Conservation (phyloP, 2,329 filamentous ascomycete species). For the Metarhizium rileyi region DNA sequence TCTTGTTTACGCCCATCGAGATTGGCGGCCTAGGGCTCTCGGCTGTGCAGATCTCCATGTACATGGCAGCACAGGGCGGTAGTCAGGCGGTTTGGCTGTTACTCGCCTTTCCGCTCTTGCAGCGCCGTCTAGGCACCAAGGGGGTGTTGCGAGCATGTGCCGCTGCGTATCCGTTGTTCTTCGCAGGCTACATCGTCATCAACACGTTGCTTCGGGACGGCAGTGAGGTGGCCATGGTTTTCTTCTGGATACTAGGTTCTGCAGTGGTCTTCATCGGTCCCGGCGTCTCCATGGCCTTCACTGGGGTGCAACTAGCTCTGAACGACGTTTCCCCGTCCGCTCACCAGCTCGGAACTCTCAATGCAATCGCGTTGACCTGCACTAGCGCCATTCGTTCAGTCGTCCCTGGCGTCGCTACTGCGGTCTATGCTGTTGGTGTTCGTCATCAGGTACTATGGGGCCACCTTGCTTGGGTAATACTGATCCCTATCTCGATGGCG, state of each 20-base stretch:
- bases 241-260: conserved; percentile 46
- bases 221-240: conserved; percentile 21
- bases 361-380: conserved; percentile 50
- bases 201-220: conserved; percentile 34
- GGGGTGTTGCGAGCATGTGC: conserved; percentile 49
- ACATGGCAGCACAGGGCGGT: conserved; percentile 54
- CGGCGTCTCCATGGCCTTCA: conserved; percentile 61
- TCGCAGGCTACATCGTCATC: conserved; percentile 46
- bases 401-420: conserved; percentile 55
- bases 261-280: conserved; percentile 42
- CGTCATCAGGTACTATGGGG: conserved; percentile 51
- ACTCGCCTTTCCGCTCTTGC: conserved; percentile 57
- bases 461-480: conserved; percentile 34
- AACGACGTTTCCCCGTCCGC: conserved; percentile 64
- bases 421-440: conserved; percentile 58
- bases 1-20: conserved; percentile 51
- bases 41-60: conserved; percentile 52
- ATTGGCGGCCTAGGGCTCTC: conserved; percentile 59
- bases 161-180: conserved; percentile 52
- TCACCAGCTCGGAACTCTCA: conserved; percentile 58
- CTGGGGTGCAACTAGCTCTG: conserved; percentile 59
- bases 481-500: conserved; percentile 20
- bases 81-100: conserved; percentile 65
- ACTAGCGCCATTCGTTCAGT: conserved; percentile 54
- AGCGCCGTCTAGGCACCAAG: conserved; percentile 56